phyloP scores from a whole-genome alignment of 2,329 filamentous ascomycete species.

The Penicillium sp. region DNA sequence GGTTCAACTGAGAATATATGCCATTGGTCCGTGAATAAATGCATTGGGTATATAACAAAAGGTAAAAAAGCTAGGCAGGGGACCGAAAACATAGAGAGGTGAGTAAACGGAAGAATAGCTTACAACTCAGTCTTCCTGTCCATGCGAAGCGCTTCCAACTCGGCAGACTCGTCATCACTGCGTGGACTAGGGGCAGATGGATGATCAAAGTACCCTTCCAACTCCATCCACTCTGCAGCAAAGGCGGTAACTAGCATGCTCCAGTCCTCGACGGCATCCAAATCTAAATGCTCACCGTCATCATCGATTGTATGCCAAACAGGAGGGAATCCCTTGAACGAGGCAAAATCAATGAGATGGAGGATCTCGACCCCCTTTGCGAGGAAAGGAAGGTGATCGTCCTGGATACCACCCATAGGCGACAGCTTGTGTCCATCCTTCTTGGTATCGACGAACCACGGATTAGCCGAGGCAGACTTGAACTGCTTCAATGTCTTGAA shows the following conservation, averaged over 20 bases:
- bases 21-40: neutral
- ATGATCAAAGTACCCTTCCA: conserved; percentile 57
- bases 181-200: neutral
- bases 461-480: conserved; percentile 52
- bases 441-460: conserved; percentile 65
- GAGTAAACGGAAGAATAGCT: conserved; percentile 26
- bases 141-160: conserved; percentile 15
- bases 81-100: neutral
- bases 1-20: neutral
- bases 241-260: conserved; percentile 79
- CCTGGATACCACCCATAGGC: conserved; percentile 58
- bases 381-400: conserved; percentile 94
- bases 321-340: conserved; percentile 58
- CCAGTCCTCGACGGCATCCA: conserved; percentile 81
- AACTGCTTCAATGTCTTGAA: conserved; percentile 66
- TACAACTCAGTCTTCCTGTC: conserved; percentile 42
- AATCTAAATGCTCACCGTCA: conserved; percentile 78
- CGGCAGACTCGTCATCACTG: conserved; percentile 7
- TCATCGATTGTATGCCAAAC: conserved; percentile 88
- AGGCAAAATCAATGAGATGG: conserved; percentile 77
- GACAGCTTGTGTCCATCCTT: conserved; percentile 54
- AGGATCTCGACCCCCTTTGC: conserved; percentile 78
- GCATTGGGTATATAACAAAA: conserved; percentile 13
- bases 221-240: conserved; percentile 85
- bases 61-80: neutral